Base-by-base conservation (phyloP, 164 flowering plant species). In the Cinnamomum micranthum region DNA sequence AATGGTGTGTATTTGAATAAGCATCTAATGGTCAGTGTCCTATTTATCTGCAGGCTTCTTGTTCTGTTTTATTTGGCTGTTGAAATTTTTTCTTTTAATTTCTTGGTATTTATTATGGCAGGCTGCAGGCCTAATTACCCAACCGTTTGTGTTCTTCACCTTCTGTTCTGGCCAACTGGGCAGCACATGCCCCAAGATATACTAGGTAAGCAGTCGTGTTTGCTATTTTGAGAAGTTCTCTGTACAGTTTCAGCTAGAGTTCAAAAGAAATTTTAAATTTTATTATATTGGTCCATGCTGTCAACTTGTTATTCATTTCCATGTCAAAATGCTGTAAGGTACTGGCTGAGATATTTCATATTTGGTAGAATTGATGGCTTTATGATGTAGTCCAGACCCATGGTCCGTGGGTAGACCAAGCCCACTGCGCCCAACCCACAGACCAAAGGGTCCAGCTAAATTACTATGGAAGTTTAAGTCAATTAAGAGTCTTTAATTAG, bases 131-230 rank as follows among this genome's bases (percentile, higher is more conserved):
- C 82, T 84, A 82, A 75, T 78, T 78, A 76, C 28, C 71, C 76
- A 85, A 89, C 91, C 95, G 92, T 87, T 81, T 85, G 92, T 90
- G 88, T 73, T 85, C 81, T 55, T 90, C 86, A 75, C 89, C 83
- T 70, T 77, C 79, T 84, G 83, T 78, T 82, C 86, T 86, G 93
- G 86, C 82, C 87, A 88, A 89, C 82, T 86, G 94, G 97, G 92
- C 88, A 25, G 83, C 81, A 24, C 71, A 73, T 77, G 71, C 77
- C 81, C 82, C 81, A 72, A 72, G 83, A 80, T 84, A 84, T 83
- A 76, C 80, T 90, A 86, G 98, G 97, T 89, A 84, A 76, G n/a
- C 60, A 6, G 12, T 55, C 5, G 1, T 52, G 59, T 52, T 6
- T 17, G 20, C 59, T 13, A 52, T 52, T 52, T 52, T 4, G 59